Evolutionary conservation across 2,329 filamentous ascomycete genomes (phyloP).

Genomic region (Torrubiella hemipterigena): DNA sequence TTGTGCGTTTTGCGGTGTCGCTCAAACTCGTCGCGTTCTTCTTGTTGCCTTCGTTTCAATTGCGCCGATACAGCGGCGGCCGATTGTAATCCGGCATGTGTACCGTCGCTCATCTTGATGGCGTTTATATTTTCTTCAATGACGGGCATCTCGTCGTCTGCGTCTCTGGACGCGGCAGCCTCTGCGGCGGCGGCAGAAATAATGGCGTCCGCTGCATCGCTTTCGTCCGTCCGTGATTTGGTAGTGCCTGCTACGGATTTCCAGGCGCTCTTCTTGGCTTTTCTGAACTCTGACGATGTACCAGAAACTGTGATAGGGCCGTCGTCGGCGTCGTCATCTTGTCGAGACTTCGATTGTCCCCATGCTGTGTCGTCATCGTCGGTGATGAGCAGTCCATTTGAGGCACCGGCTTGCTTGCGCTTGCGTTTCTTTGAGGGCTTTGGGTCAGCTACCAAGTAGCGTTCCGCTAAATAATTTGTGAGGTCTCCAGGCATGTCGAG

Average conservation of each 20-base stretch:
- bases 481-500: conserved; percentile 45
- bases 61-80: conserved; percentile 66
- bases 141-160: conserved; percentile 36
- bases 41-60: conserved; percentile 51
- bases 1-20: conserved; percentile 27
- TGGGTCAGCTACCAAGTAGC: conserved; percentile 60
- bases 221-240: conserved; percentile 21
- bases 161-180: conserved; percentile 35
- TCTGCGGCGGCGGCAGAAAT: conserved; percentile 62
- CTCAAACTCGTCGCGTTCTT: conserved; percentile 45
- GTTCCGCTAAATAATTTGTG: conserved; percentile 78
- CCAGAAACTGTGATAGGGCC: conserved; percentile 35
- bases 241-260: conserved; percentile 48
- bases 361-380: conserved; percentile 51
- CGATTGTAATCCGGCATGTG: conserved; percentile 75
- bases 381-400: conserved; percentile 47
- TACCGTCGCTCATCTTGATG: conserved; percentile 74
- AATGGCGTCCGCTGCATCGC: conserved; percentile 65
- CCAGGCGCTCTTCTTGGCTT: conserved; percentile 70
- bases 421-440: conserved; percentile 53
- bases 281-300: conserved; percentile 52
- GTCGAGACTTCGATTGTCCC: conserved; percentile 22
- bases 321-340: conserved; percentile 44
- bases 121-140: conserved; percentile 33
- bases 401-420: conserved; percentile 36